Conservation (phyloP, 176 grass and related monocot genomes). For the Dactylis glomerata region DNA sequence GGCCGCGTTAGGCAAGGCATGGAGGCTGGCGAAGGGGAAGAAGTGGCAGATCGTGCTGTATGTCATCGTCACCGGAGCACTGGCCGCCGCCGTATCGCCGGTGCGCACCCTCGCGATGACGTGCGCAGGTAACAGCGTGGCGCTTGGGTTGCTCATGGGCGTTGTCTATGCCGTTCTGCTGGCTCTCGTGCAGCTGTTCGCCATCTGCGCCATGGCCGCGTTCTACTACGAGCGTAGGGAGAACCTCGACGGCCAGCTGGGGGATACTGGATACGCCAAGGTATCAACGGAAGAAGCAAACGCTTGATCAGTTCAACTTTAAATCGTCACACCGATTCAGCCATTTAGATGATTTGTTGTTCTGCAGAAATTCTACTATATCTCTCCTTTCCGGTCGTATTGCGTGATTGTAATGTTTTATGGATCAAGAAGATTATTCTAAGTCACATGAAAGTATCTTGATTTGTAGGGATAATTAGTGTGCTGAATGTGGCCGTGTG, state of each 20-base stretch:
- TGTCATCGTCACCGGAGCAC: not conserved
- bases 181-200: not conserved
- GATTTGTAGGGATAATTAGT: no score
- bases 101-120: not conserved
- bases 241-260: not conserved
- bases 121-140: not conserved
- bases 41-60: not conserved
- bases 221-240: constrained; percentile 32
- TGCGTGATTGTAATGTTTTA: no score
- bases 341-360: no score
- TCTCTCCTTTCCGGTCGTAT: no score
- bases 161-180: not conserved
- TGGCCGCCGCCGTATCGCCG: not conserved
- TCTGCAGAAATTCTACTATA: no score
- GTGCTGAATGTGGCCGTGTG: no score
- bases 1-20: not conserved
- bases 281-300: not conserved
- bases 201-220: not conserved
- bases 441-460: no score
- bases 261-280: not conserved
- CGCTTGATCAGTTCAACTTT: not conserved
- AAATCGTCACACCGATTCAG: not conserved
- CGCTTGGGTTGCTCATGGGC: not conserved
- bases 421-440: no score
- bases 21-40: constrained; percentile 6